Evolutionary conservation across 306 rosid genomes (phyloP).

Genomic region (Astragalus glycyphyllos): DNA sequence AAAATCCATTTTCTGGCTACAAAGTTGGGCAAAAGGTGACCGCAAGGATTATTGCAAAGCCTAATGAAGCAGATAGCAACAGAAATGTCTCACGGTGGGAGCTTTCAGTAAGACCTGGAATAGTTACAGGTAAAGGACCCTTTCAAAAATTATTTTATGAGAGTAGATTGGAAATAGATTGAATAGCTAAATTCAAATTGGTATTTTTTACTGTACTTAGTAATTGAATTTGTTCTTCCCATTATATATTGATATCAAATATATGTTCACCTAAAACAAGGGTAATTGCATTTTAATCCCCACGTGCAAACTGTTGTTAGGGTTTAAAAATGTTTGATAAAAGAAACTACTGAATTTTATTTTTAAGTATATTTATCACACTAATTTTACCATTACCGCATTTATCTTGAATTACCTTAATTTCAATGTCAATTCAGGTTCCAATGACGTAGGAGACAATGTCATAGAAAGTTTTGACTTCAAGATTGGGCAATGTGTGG

Average conservation of each 20-base stretch:
- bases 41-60: slow-evolving; percentile 75
- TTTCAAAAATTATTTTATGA: neutral
- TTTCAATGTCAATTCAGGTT: slow-evolving; percentile 56
- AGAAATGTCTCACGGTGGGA: slow-evolving; percentile 71
- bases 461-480: slow-evolving; percentile 51
- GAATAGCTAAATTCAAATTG: neutral
- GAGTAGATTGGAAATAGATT: slow-evolving; percentile 5
- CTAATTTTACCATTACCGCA: no score
- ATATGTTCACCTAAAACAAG: neutral
- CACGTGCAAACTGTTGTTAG: neutral
- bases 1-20: slow-evolving; percentile 70
- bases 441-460: slow-evolving; percentile 51
- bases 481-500: slow-evolving; percentile 62
- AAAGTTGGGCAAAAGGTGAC: slow-evolving; percentile 81
- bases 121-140: slow-evolving; percentile 58
- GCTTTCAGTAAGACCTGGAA: slow-evolving; percentile 69
- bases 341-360: neutral
- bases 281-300: slow-evolving; percentile 5
- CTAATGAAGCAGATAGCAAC: slow-evolving; percentile 55
- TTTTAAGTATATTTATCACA: slow-evolving; percentile 24
- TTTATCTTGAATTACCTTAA: neutral
- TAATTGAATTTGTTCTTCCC: neutral
- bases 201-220: slow-evolving; percentile 1
- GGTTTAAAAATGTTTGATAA: slow-evolving; percentile 18
- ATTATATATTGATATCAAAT: slow-evolving; percentile 11